Conservation (phyloP, 1,139 yeast genomes). For the Hemisphaericaspora subhashii region DNA sequence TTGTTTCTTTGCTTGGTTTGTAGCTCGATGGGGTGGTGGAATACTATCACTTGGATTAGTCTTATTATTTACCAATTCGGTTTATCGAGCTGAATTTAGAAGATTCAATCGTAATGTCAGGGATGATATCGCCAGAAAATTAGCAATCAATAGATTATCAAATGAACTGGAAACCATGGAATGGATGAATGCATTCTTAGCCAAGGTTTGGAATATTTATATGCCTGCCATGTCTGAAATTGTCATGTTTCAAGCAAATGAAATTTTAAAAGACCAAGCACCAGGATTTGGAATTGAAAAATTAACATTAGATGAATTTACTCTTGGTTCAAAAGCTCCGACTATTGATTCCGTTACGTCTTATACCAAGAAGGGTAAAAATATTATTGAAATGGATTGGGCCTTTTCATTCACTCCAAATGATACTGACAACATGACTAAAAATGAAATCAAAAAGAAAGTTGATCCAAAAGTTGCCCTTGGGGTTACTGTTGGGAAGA, state of each 20-base stretch:
- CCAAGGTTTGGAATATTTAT: conserved; percentile 81
- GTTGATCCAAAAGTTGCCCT: conserved; percentile 77
- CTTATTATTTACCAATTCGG: conserved; percentile 60
- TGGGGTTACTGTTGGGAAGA: conserved; percentile 78
- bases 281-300: conserved; percentile 83
- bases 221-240: conserved; percentile 84
- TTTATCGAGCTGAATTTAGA: conserved; percentile 68
- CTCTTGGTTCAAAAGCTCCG: conserved; percentile 79
- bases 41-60: conserved; percentile 58
- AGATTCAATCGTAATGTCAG: conserved; percentile 70
- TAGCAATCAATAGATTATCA: conserved; percentile 60
- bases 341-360: conserved; percentile 69
- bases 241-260: conserved; percentile 67
- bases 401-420: conserved; percentile 76
- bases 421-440: conserved; percentile 81
- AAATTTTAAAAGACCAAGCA: conserved; percentile 64
- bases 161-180: conserved; percentile 69
- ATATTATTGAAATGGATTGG: conserved; percentile 80
- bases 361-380: conserved; percentile 64
- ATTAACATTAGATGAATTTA: conserved; percentile 69
- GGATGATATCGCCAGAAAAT: conserved; percentile 68
- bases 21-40: conserved; percentile 59
- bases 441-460: conserved; percentile 65
- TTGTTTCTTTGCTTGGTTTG: conserved; percentile 68
- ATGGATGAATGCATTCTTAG: conserved; percentile 75